A percentile compares a stretch with the other conserved stretches of the same genome.
phyloP scores from a whole-genome alignment of 2,329 filamentous ascomycete genomes.

The Xylariaceae sp. region DNA sequence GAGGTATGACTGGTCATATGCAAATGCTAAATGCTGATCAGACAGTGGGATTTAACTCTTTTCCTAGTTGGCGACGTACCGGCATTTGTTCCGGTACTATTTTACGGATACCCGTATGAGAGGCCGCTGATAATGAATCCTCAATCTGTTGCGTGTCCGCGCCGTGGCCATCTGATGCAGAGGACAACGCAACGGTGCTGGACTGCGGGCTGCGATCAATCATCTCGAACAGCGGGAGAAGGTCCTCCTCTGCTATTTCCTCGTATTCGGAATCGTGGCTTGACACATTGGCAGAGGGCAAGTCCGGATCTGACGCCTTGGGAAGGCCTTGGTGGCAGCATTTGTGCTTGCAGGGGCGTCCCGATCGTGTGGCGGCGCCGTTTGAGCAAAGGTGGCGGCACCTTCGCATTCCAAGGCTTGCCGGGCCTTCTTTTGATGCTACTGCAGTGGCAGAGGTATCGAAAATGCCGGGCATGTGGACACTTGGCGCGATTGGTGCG shows the following conservation, averaged over 20 bases:
- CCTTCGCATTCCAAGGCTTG: neutral
- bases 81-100: neutral
- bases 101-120: neutral
- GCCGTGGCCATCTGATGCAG: neutral
- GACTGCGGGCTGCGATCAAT: neutral
- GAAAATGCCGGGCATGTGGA: neutral
- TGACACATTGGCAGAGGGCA: neutral
- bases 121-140: neutral
- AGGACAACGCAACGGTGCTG: neutral
- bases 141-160: neutral
- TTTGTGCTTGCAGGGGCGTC: neutral
- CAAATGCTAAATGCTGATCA: neutral
- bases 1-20: neutral
- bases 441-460: neutral
- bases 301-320: neutral
- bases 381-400: neutral
- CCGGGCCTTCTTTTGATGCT: neutral
- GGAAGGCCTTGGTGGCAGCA: neutral
- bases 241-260: neutral
- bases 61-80: neutral
- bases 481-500: neutral
- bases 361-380: neutral
- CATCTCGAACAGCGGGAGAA: neutral
- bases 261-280: neutral
- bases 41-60: neutral